Evolutionary conservation across 345 rosid genomes (phyloP).

Genomic region (Geranium rotundifolium): DNA sequence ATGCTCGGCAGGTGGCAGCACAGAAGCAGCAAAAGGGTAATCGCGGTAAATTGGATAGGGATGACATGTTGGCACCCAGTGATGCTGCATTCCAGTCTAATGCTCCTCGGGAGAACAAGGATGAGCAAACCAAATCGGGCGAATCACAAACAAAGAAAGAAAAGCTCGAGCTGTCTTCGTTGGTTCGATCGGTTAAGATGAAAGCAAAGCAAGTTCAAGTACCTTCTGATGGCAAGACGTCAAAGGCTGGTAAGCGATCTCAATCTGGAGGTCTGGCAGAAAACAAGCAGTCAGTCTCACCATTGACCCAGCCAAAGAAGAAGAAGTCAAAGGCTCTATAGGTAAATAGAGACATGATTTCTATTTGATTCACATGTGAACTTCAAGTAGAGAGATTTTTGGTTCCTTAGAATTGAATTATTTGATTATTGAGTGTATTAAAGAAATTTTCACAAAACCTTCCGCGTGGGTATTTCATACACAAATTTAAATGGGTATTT

Average conservation of each 20-base stretch:
- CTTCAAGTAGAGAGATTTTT: background rate
- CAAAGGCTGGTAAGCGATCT: constrained; percentile 12
- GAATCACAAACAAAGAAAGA: constrained; percentile 24
- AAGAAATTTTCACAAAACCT: constrained; percentile 8
- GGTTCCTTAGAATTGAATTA: background rate
- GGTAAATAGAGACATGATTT: too few relatives aligned
- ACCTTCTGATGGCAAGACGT: constrained; percentile 17
- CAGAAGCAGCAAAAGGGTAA: constrained; percentile 37
- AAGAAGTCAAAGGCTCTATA: constrained; percentile 15
- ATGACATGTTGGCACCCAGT: constrained; percentile 13
- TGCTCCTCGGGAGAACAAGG: constrained; percentile 9
- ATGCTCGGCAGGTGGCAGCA: constrained; percentile 50
- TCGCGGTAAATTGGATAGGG: constrained; percentile 14
- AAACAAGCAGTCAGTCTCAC: constrained; percentile 9
- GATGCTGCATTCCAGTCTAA: constrained; percentile 10
- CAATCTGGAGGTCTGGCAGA: constrained; percentile 3
- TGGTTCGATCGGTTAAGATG: constrained; percentile 67
- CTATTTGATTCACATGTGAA: background rate
- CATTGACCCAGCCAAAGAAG: constrained; percentile 15
- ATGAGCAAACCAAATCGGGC: constrained; percentile 11
- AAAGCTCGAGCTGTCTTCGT: constrained; percentile 41
- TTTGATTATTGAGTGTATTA: background rate
- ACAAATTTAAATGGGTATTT: too few relatives aligned
- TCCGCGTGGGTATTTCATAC: too few relatives aligned
- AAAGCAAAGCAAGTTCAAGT: constrained; percentile 44